Percentiles rank a stretch among this genome's conserved stretches.
Conservation (phyloP, 139 green algal genomes). For the Gonium pectorale region DNA sequence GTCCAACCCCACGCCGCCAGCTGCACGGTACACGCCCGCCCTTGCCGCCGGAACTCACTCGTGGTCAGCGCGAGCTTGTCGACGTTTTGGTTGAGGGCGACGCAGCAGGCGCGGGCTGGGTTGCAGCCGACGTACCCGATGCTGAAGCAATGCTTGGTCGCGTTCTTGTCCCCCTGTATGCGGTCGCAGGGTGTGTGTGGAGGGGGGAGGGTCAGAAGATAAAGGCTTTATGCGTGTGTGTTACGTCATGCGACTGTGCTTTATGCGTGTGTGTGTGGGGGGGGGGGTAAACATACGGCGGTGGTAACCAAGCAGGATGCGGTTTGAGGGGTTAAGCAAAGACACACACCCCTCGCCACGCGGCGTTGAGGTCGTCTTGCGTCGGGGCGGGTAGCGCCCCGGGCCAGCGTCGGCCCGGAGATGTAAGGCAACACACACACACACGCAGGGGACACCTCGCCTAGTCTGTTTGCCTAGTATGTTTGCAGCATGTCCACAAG, state of each 20-base stretch:
- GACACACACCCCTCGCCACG: too few relatives aligned
- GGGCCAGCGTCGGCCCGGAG: too few relatives aligned
- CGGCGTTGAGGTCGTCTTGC: too few relatives aligned
- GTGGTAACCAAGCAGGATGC: not conserved
- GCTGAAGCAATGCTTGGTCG: not conserved
- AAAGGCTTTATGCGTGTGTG: not conserved
- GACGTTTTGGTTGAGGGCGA: not conserved
- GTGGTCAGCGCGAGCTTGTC: not conserved
- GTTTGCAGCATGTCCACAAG: too few relatives aligned
- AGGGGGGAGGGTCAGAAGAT: not conserved
- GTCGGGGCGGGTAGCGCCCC: too few relatives aligned
- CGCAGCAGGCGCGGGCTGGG: not conserved
- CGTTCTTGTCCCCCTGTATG: not conserved
- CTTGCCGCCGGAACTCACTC: not conserved
- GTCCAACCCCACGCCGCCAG: not conserved
- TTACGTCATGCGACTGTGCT: not conserved
- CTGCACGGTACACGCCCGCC: not conserved
- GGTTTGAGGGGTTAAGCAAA: not conserved
- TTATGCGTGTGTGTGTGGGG: not conserved
- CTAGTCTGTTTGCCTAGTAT: too few relatives aligned
- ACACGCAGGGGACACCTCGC: too few relatives aligned
- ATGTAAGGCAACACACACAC: too few relatives aligned
- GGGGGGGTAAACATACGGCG: not conserved
- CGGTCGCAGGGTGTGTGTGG: not conserved
- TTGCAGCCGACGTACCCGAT: conserved; percentile 9